These are phyloP conservation scores for Picea glauca DNA, from an alignment of 75 land plant genomes.

Conservation along the genomic window DNA sequence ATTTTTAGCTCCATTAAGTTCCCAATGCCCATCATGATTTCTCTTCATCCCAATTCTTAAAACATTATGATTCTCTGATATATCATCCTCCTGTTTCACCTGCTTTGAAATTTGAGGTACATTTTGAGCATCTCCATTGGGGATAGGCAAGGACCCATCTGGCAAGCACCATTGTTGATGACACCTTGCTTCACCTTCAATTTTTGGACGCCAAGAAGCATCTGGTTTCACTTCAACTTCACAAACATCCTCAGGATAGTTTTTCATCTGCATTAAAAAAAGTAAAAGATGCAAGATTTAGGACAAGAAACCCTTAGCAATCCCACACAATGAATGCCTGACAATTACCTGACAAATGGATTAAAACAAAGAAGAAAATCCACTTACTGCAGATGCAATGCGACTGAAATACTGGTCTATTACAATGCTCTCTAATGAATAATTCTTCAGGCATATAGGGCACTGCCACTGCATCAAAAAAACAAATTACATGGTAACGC, in stretches of 20 bases:
- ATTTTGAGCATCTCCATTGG: no score
- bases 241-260: constrained; percentile 80
- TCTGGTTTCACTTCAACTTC: constrained; percentile 95
- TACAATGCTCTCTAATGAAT: constrained; percentile 68
- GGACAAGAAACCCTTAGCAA: neutral
- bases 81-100: constrained; percentile 42
- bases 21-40: constrained; percentile 65
- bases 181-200: constrained; percentile 40
- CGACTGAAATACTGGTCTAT: constrained; percentile 93
- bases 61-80: constrained; percentile 58
- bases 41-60: constrained; percentile 34
- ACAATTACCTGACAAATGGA: neutral
- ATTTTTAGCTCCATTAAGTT: constrained; percentile 43
- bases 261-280: constrained; percentile 47
- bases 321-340: no score
- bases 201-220: constrained; percentile 90
- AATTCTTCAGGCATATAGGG: constrained; percentile 91
- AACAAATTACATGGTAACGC: neutral
- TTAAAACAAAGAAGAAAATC: neutral
- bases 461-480: constrained; percentile 92
- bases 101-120: neutral
- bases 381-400: constrained; percentile 53
- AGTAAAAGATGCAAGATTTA: neutral
- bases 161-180: constrained; percentile 46
- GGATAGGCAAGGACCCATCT: constrained; percentile 36